Conservation (phyloP, 805 yeast genomes). For the Ogataea sp. region DNA sequence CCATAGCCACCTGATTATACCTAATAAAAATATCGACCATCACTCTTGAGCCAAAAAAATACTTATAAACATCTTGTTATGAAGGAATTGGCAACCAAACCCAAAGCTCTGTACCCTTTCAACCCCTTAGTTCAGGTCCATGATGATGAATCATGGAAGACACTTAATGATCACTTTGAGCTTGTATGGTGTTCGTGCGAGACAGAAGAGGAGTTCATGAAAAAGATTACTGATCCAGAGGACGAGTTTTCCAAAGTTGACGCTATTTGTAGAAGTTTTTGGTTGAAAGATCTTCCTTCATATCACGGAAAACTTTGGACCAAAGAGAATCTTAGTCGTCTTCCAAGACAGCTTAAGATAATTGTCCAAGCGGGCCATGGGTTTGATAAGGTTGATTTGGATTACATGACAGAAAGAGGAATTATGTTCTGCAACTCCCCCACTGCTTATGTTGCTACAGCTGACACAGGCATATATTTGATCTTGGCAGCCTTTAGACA, state of each 20-base stretch:
- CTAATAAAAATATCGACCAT: no score
- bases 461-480: conserved; percentile 28
- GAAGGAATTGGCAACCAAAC: conserved; percentile 11
- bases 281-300: conserved; percentile 32
- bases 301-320: conserved; percentile 26
- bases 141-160: conserved; percentile 29
- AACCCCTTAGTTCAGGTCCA: conserved; percentile 27
- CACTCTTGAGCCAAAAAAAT: no score
- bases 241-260: conserved; percentile 28
- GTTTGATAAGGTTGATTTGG: conserved; percentile 30
- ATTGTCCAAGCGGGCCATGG: conserved; percentile 34
- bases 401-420: conserved; percentile 23
- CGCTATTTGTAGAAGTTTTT: conserved; percentile 29
- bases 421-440: conserved; percentile 32
- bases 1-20: no score
- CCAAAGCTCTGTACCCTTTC: conserved; percentile 30
- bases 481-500: conserved; percentile 28
- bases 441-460: conserved; percentile 31
- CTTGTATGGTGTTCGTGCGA: conserved; percentile 24
- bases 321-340: conserved; percentile 22
- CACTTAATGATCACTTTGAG: conserved; percentile 28
- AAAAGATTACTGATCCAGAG: conserved; percentile 25
- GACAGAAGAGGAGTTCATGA: conserved; percentile 27
- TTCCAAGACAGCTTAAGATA: conserved; percentile 28
- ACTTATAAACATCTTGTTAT: background rate